Conservation (phyloP, 2,329 filamentous ascomycete species). For the Ophiostoma piceae region DNA sequence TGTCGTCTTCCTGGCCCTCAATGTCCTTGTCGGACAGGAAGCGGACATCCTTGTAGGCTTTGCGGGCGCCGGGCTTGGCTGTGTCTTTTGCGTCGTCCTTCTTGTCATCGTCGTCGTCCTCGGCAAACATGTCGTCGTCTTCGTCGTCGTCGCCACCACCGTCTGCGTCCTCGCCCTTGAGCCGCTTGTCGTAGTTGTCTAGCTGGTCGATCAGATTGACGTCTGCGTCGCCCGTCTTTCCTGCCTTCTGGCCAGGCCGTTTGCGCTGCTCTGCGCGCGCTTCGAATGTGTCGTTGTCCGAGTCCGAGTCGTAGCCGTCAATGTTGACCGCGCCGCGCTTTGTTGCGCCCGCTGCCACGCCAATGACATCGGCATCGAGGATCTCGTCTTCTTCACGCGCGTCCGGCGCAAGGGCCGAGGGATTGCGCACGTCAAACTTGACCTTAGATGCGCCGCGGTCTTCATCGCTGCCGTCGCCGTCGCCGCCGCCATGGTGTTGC, state of each 20-base stretch:
- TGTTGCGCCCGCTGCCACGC: constrained; percentile 64
- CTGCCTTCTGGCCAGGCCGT: constrained; percentile 21
- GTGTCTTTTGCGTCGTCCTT: constrained; percentile 32
- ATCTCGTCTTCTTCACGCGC: constrained; percentile 66
- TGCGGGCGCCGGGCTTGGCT: constrained; percentile 37
- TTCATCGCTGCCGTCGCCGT: constrained; percentile 43
- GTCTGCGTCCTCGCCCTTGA: constrained; percentile 36
- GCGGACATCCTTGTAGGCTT: constrained; percentile 58
- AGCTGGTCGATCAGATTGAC: constrained; percentile 49
- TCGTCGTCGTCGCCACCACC: constrained; percentile 49
- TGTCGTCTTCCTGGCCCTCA: constrained; percentile 66
- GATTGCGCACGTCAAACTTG: constrained; percentile 91
- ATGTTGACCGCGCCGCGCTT: constrained; percentile 94
- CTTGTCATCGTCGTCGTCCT: constrained; percentile 50
- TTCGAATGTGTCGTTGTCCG: constrained; percentile 83
- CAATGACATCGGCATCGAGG: constrained; percentile 89
- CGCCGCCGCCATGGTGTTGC: constrained; percentile 58
- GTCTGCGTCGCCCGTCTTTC: constrained; percentile 30
- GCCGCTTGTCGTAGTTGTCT: constrained; percentile 48
- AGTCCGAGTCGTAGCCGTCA: constrained; percentile 94
- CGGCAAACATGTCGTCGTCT: constrained; percentile 82
- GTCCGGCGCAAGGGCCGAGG: constrained; percentile 82
- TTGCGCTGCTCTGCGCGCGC: constrained; percentile 60
- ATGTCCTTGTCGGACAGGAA: constrained; percentile 61
- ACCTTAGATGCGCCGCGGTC: constrained; percentile 54